Conservation (phyloP, 2,329 filamentous ascomycete genomes). For the Botrytis fragariae region DNA sequence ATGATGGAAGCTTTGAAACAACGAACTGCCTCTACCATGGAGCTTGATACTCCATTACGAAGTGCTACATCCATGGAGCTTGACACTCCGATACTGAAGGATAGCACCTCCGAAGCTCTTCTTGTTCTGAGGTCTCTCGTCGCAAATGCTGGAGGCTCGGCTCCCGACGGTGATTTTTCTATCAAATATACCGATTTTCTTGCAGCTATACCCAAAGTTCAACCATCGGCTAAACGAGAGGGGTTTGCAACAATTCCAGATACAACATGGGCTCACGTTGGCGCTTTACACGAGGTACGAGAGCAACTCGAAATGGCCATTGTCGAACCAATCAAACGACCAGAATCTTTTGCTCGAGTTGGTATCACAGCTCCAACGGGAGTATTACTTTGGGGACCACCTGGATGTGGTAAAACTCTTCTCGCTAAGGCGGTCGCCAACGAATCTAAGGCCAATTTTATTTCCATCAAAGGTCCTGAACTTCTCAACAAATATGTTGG, state of each 20-base stretch:
- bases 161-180: constrained; percentile 52
- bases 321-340: constrained; percentile 82
- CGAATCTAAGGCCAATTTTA: constrained; percentile 95
- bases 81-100: constrained; percentile 26
- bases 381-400: constrained; percentile 92
- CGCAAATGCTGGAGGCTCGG: constrained; percentile 50
- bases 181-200: constrained; percentile 70
- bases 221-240: constrained; percentile 82
- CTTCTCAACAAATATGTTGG: constrained; percentile 97
- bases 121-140: constrained; percentile 52
- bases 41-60: constrained; percentile 33
- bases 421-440: constrained; percentile 95
- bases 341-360: constrained; percentile 70
- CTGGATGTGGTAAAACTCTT: constrained; percentile 94
- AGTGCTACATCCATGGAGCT: constrained; percentile 37
- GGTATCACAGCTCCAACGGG: constrained; percentile 81
- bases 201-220: constrained; percentile 69
- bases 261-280: constrained; percentile 90
- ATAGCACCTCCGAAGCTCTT: constrained; percentile 36
- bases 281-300: constrained; percentile 76
- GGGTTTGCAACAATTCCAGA: constrained; percentile 93
- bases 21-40: constrained; percentile 35
- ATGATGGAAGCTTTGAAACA: constrained; percentile 39
- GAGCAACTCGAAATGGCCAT: constrained; percentile 81
- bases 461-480: constrained; percentile 94